phyloP scores from a whole-genome alignment of 768 basidiomycete species.

The Leccinellum rugosiceps region DNA sequence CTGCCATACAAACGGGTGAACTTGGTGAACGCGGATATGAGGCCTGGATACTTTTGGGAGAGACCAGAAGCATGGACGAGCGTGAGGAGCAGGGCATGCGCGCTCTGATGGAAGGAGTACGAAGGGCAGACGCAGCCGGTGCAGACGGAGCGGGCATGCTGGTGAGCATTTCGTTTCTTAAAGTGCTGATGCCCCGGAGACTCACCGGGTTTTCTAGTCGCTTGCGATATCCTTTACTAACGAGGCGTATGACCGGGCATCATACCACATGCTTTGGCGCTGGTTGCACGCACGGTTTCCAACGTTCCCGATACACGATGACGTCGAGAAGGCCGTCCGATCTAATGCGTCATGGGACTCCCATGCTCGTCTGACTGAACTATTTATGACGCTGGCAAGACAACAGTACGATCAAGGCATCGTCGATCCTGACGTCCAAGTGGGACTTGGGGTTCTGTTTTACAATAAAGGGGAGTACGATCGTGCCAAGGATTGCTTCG shows the following conservation, averaged over 20 bases:
- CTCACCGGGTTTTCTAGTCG: constrained; percentile 50
- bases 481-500: constrained; percentile 92
- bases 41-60: constrained; percentile 89
- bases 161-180: constrained; percentile 39
- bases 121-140: constrained; percentile 58
- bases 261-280: constrained; percentile 79
- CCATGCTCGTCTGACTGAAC: constrained; percentile 73
- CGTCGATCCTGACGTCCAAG: constrained; percentile 88
- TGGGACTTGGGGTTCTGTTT: constrained; percentile 88
- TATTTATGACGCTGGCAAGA: constrained; percentile 80
- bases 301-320: constrained; percentile 49
- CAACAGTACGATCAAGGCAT: constrained; percentile 70
- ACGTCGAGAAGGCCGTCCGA: constrained; percentile 50
- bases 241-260: constrained; percentile 84
- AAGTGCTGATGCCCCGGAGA: background rate
- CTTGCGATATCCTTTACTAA: constrained; percentile 96
- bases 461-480: constrained; percentile 87
- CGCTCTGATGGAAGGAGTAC: constrained; percentile 72
- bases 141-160: constrained; percentile 71
- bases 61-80: constrained; percentile 87
- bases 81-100: constrained; percentile 80
- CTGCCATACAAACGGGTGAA: constrained; percentile 81
- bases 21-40: constrained; percentile 81
- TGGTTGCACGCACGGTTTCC: constrained; percentile 76
- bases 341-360: constrained; percentile 76